These are phyloP conservation scores for Hyphochytrium catenoides DNA, from an alignment of 352 stramenopile genomes.

Conservation along the genomic window DNA sequence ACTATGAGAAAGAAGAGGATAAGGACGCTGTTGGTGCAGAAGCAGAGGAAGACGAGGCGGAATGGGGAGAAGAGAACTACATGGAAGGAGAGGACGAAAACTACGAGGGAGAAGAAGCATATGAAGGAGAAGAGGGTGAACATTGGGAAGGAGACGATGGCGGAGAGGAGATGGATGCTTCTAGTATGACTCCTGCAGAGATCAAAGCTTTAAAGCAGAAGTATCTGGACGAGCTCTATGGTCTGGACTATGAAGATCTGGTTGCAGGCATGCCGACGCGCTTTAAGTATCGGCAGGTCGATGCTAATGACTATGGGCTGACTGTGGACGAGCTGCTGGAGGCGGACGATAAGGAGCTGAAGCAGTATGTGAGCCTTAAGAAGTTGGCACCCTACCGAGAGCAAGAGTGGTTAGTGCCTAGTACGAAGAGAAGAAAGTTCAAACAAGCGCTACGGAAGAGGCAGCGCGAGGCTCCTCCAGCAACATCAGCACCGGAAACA, in stretches of 20 bases:
- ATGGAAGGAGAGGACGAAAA: constrained; percentile 17
- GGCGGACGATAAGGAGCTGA: constrained; percentile 84
- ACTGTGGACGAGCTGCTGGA: constrained; percentile 91
- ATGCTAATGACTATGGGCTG: constrained; percentile 85
- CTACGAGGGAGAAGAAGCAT: constrained; percentile 9
- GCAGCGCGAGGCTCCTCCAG: constrained; percentile 16
- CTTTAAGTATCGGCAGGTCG: constrained; percentile 92
- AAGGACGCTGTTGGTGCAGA: constrained; percentile 10
- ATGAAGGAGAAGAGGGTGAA: constrained; percentile 7
- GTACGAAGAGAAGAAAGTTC: constrained; percentile 24
- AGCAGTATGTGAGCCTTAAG: constrained; percentile 90
- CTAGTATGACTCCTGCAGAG: constrained; percentile 27
- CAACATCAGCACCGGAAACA: no score
- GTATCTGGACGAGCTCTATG: constrained; percentile 88
- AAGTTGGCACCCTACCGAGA: constrained; percentile 81
- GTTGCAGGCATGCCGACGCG: constrained; percentile 88
- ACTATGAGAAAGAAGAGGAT: constrained; percentile 65
- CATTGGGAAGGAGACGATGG: constrained; percentile 27
- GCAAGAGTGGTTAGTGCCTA: constrained; percentile 38
- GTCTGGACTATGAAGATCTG: constrained; percentile 96
- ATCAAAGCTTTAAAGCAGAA: constrained; percentile 62
- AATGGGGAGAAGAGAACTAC: constrained; percentile 10
- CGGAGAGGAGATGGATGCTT: constrained; percentile 15
- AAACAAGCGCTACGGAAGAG: constrained; percentile 40
- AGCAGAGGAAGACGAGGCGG: constrained; percentile 9